Evolutionary conservation across 2,329 filamentous ascomycete species (phyloP), one percentile per base, ranked within the genome.

Genomic region (Diaporthe citri): DNA sequence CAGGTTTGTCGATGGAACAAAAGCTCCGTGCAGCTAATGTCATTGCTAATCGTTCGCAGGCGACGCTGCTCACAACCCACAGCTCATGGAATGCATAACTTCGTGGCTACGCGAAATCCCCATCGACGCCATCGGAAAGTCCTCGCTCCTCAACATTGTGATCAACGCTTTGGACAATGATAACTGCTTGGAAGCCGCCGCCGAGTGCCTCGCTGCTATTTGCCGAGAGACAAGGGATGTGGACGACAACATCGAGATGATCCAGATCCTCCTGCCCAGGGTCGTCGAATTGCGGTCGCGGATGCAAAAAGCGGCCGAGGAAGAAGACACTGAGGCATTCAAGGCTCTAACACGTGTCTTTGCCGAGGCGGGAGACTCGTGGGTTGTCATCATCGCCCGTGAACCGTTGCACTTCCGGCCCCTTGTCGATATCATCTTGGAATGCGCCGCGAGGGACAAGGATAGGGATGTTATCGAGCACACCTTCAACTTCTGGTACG

Each of bases 401-500:
- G 89, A 98, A 80, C 95, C 97, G 0, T 84, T 86, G 20, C 91
- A 96, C 69, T 98, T 98, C 86, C 90, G 94, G 52, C 91, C 91
- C 15, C 88, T 99, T 7, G 96, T 99, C 15, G 95, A 98, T 80
- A 92, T 94, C 9, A 92, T 99, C 22, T 89, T 98, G n/a, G 96
- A 98, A 85, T 98, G 95, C 81, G 96, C 95, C 76, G 91, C 93
- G 15, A 90, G 94, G 78, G 97, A 99, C 83, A 92, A 92, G 82
- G 96, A 98, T 72, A 92, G 94, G 76, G 97, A 99, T 78, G 95
- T 96, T 6, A 95, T 99, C 77, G 94, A 95, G 72, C 92, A 97
- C 80, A 99, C 97, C 0, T 99, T 99, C 85, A 92, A 92, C 78
- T 98, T 99, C 86, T 99, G 97, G 97, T 98, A 97, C 82, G 97